Evolutionary conservation across 768 basidiomycete genomes (phyloP).

Genomic region (Boletellus sp.): DNA sequence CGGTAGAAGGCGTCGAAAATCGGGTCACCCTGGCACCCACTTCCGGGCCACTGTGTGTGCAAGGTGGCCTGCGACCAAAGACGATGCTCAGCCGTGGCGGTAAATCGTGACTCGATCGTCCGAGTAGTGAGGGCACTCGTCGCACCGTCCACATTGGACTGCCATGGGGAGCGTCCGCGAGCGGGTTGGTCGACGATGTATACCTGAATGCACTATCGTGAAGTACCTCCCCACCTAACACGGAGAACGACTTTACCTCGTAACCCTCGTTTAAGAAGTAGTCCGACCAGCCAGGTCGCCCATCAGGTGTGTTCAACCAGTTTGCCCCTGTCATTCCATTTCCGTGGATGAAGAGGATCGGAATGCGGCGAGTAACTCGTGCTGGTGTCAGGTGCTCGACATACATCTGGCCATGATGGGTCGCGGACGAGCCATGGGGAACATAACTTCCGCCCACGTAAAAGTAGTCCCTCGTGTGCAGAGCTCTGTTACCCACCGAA

Average conservation of each 20-base stretch:
- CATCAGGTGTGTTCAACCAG: conserved; percentile 53
- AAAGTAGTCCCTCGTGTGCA: conserved; percentile 46
- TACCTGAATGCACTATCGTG: conserved; percentile 23
- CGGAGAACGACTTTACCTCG: conserved; percentile 33
- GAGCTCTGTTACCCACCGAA: conserved; percentile 24
- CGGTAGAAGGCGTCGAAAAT: conserved; percentile 45
- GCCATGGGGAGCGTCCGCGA: conserved; percentile 45
- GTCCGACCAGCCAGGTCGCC: conserved; percentile 54
- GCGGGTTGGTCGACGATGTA: conserved; percentile 47
- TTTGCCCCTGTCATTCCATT: conserved; percentile 51
- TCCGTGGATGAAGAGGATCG: conserved; percentile 48
- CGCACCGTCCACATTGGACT: conserved; percentile 36
- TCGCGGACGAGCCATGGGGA: conserved; percentile 32
- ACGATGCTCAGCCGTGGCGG: conserved; percentile 37
- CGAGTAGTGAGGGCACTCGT: conserved; percentile 29
- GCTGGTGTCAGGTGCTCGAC: conserved; percentile 48
- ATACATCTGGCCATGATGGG: conserved; percentile 47
- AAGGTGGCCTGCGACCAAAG: conserved; percentile 46
- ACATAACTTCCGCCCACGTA: conserved; percentile 46
- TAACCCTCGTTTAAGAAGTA: conserved; percentile 49
- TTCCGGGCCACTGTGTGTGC: conserved; percentile 53
- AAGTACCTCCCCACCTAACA: background rate
- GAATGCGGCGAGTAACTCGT: conserved; percentile 35
- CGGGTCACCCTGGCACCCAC: conserved; percentile 43
- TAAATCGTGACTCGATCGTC: conserved; percentile 40